These are phyloP conservation scores for Penicillium pancosmium DNA, from an alignment of 495 filamentous ascomycete species.

Conservation along the genomic window DNA sequence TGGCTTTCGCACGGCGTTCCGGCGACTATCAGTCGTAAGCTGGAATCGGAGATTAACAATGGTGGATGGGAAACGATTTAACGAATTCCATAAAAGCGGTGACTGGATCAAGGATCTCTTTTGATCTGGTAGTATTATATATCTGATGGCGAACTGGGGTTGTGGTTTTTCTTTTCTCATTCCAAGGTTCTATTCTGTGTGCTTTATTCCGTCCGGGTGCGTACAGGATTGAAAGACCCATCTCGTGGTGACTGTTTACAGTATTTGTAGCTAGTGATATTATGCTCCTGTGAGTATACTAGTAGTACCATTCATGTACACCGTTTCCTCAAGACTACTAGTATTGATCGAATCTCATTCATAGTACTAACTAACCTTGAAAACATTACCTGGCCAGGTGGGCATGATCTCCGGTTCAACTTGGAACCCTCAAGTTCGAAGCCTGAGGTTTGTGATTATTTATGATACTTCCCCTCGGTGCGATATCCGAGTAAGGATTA, in stretches of 20 bases:
- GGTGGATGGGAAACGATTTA: constrained; percentile 95
- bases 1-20: constrained; percentile 89
- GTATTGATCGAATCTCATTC: too few species aligned
- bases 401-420: too few species aligned
- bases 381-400: too few species aligned
- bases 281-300: too few species aligned
- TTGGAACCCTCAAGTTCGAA: too few species aligned
- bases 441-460: not conserved
- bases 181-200: not conserved
- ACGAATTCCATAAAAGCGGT: constrained; percentile 15
- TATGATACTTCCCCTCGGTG: not conserved
- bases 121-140: not conserved
- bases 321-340: too few species aligned
- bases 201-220: not conserved
- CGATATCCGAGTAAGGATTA: not conserved
- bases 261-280: too few species aligned
- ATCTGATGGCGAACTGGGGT: constrained; percentile 1
- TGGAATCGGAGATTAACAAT: constrained; percentile 94
- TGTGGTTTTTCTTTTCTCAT: not conserved
- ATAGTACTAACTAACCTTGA: too few species aligned
- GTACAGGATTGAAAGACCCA: too few species aligned
- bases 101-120: not conserved
- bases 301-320: too few species aligned
- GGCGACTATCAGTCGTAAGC: constrained; percentile 82
- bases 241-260: too few species aligned